Evolutionary conservation across 2,329 filamentous ascomycete species (phyloP).

Genomic region (Dactylellina parvicollis): DNA sequence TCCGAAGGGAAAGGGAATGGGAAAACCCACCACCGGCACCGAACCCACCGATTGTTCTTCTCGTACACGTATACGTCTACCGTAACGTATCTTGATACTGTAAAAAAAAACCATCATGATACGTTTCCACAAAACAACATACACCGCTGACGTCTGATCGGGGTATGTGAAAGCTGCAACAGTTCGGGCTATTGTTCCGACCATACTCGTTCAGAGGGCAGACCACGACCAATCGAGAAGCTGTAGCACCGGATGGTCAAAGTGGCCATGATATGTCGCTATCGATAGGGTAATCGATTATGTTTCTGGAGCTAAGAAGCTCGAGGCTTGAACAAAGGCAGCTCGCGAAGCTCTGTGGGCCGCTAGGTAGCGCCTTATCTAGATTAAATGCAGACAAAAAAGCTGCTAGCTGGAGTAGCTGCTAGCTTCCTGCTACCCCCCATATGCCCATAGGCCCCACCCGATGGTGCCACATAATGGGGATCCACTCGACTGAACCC

Average conservation of each 20-base stretch:
- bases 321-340: constrained; percentile 25
- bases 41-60: background rate
- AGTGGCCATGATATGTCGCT: constrained; percentile 49
- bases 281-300: constrained; percentile 54
- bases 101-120: constrained; percentile 1
- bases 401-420: too few relatives aligned
- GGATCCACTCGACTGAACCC: constrained; percentile 20
- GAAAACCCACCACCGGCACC: too few relatives aligned
- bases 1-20: too few relatives aligned
- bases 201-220: background rate
- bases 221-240: constrained; percentile 35
- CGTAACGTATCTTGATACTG: background rate
- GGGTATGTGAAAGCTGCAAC: constrained; percentile 8
- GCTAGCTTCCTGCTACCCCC: too few relatives aligned
- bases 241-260: constrained; percentile 38
- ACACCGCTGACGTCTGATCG: background rate
- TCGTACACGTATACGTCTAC: too few relatives aligned
- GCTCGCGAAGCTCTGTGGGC: constrained; percentile 7
- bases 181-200: constrained; percentile 19
- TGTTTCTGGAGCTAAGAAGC: constrained; percentile 18
- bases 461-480: background rate
- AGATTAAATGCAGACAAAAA: constrained; percentile 25
- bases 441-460: constrained; percentile 19
- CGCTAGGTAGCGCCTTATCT: constrained; percentile 33
- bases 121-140: background rate